These are phyloP conservation scores for Corynascus novoguineensis DNA, from an alignment of 495 filamentous ascomycete species.

Conservation along the genomic window DNA sequence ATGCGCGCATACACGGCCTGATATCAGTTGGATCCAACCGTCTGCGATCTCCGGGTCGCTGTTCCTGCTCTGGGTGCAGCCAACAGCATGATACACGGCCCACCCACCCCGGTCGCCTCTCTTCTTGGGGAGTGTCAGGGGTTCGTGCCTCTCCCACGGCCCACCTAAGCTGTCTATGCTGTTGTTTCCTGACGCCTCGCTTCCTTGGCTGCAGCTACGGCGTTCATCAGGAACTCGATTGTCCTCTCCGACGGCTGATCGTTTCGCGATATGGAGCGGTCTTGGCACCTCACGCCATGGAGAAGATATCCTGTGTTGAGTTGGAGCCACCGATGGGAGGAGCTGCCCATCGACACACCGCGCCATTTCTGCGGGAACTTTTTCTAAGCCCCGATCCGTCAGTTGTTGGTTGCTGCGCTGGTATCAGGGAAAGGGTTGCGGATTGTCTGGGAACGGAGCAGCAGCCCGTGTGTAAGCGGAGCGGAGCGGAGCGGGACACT, in stretches of 20 bases:
- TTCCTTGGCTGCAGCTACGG: constrained; percentile 15
- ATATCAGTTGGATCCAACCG: constrained; percentile 4
- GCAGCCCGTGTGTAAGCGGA: not conserved
- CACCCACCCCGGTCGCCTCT: constrained; percentile 14
- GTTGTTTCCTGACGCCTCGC: constrained; percentile 16
- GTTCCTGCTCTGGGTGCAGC: not conserved
- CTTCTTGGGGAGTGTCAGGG: constrained; percentile 28
- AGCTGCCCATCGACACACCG: not conserved
- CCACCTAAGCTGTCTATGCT: constrained; percentile 24
- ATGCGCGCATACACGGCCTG: not conserved
- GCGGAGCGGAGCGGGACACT: not conserved
- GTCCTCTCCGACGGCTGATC: constrained; percentile 1
- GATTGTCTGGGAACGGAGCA: not conserved
- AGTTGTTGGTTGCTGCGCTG: not conserved
- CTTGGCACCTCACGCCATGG: constrained; percentile 18
- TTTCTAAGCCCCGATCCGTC: not conserved
- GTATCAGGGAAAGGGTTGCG: not conserved
- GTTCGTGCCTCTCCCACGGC: constrained; percentile 9
- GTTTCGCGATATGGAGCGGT: constrained; percentile 33
- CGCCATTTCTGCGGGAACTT: not conserved
- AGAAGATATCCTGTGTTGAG: not conserved
- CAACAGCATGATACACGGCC: not conserved
- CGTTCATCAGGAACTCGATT: not conserved
- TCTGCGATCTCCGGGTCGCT: not conserved
- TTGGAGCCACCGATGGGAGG: not conserved